Evolutionary conservation across 257 asterid species (phyloP), one percentile per base, ranked within the genome.

Genomic region (Echites panduratus): DNA sequence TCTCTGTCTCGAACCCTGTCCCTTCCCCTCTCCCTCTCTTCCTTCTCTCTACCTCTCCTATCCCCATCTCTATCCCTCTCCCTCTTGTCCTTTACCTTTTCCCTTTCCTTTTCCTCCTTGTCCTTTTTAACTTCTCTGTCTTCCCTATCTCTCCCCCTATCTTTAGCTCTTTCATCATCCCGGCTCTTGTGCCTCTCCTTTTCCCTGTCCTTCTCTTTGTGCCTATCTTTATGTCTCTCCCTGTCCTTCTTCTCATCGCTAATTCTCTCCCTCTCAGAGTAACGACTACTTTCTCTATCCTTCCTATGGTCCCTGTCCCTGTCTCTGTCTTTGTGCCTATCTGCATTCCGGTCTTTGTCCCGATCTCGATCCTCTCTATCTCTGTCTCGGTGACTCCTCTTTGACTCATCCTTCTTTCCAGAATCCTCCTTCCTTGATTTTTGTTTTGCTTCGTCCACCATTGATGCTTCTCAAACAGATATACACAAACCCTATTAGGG

Each of bases 1-100:
- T 84, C 95, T 73, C 83, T 82, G 45, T 84, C 89, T 1, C 79
- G 78, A 27, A 27, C 73, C 71, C 72, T 68, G 49, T 41, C 72
- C 32, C 68, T 53, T 73, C 48, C 79, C 67, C 47, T 79, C 79
- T 64, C 71, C 82, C 69, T 82, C 85, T 73, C 74, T 76, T 73
- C 67, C 43, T 32, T 71, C 71, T 53, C 59, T 50, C 56, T 50
- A 1, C 56, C 56, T n/a, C 56, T 50, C n/a, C 22, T 50, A 14
- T 50, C 56, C 22, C 56, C 56, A 50, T 50, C 56, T 50, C n/a
- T 50, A 16, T 50, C 72, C 24, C 29, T 8, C 41, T 27, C 78
- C 64, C 50, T 7, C 22, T 32, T 32, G 38, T 32, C 88, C 29
- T 22, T 74, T 73, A 79, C 83, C 59, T 19, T 48, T 76, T 76